Conservation (phyloP, 2,329 filamentous ascomycete genomes). For the Fusarium sp. region DNA sequence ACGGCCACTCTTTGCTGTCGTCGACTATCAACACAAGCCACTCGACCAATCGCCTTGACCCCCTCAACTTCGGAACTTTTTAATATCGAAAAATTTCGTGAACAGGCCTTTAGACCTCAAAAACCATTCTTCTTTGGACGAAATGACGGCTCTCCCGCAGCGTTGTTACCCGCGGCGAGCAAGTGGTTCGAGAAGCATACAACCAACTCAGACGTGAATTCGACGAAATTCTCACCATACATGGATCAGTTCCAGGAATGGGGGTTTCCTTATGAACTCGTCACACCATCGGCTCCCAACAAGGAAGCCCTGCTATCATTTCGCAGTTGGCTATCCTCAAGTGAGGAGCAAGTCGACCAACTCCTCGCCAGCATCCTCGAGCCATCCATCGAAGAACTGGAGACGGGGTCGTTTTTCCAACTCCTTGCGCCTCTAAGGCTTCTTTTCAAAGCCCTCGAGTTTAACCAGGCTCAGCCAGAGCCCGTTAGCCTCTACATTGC, state of each 20-base stretch:
- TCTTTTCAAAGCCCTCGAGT: constrained; percentile 68
- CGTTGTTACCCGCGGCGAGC: constrained; percentile 61
- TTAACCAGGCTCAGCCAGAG: constrained; percentile 52
- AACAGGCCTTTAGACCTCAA: constrained; percentile 64
- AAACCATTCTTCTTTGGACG: constrained; percentile 63
- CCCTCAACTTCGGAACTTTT: constrained; percentile 28
- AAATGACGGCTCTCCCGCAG: constrained; percentile 51
- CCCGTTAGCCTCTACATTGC: constrained; percentile 80
- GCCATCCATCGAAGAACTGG: constrained; percentile 38
- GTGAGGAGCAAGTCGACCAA: constrained; percentile 44
- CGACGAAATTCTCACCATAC: constrained; percentile 41
- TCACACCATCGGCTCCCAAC: constrained; percentile 39
- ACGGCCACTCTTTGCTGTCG: constrained; percentile 3
- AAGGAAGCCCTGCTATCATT: constrained; percentile 42
- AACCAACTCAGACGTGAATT: background rate
- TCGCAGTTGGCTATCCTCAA: constrained; percentile 43
- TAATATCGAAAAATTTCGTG: constrained; percentile 61
- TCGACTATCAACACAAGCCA: constrained; percentile 10
- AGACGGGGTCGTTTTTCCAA: constrained; percentile 60
- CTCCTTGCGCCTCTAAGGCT: constrained; percentile 73
- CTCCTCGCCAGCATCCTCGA: constrained; percentile 49
- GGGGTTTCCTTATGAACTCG: constrained; percentile 55
- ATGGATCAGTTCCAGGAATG: constrained; percentile 47
- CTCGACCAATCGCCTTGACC: constrained; percentile 11
- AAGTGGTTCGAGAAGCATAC: constrained; percentile 67